Evolutionary conservation across 306 rosid species (phyloP).

Genomic region (Ormosia emarginata): DNA sequence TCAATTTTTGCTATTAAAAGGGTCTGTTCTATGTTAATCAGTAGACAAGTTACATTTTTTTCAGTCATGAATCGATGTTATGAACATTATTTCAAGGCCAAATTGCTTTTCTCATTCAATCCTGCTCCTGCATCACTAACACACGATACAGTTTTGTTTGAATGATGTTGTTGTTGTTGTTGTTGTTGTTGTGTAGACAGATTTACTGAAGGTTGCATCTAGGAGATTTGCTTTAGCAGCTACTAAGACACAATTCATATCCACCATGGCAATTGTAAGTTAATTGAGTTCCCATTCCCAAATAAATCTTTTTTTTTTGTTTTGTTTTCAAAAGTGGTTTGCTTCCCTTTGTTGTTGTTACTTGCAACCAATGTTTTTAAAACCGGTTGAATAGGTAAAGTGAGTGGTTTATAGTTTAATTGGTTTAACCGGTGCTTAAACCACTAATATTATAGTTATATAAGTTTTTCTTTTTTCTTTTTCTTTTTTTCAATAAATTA

Average conservation of each 20-base stretch:
- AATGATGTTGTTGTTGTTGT: neutral
- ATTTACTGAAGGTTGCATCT: conserved; percentile 55
- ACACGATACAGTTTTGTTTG: neutral
- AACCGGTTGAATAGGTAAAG: too few species aligned
- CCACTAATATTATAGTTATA: too few species aligned
- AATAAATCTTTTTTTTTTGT: neutral
- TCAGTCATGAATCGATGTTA: neutral
- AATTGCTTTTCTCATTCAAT: too few species aligned
- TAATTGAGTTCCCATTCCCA: neutral
- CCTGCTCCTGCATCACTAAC: neutral
- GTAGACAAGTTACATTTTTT: neutral
- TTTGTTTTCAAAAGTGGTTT: neutral
- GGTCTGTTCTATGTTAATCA: too few species aligned
- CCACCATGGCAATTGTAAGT: conserved; percentile 60
- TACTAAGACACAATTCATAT: conserved; percentile 20
- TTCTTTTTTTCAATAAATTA: too few species aligned
- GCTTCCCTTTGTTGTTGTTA: neutral
- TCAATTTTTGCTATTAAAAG: too few species aligned
- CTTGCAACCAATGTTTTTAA: neutral
- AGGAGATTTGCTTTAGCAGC: conserved; percentile 35
- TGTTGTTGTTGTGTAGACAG: conserved; percentile 50
- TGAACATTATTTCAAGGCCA: too few species aligned
- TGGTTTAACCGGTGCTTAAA: too few species aligned
- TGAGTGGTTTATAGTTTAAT: too few species aligned
- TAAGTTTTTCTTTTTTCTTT: too few species aligned